phyloP scores from a whole-genome alignment of 2,329 filamentous ascomycete species.

The Penicillium expansum region DNA sequence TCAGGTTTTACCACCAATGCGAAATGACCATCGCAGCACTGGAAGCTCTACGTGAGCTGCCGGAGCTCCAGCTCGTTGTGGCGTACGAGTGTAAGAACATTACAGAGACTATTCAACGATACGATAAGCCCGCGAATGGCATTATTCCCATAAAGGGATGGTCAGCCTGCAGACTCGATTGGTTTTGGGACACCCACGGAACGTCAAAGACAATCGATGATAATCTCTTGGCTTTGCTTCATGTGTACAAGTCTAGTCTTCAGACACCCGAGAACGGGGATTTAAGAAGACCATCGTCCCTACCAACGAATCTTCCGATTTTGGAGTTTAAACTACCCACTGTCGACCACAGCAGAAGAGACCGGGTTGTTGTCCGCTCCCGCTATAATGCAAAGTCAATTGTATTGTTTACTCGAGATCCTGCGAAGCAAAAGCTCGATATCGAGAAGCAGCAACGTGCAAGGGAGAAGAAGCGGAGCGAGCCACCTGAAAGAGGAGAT shows the following conservation, averaged over 20 bases:
- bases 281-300: background rate
- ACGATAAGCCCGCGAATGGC: background rate
- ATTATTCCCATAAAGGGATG: conserved; percentile 3
- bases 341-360: background rate
- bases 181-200: conserved; percentile 1
- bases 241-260: conserved; percentile 7
- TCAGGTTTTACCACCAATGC: conserved; percentile 36
- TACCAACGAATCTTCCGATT: background rate
- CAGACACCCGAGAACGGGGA: background rate
- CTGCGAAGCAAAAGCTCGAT: background rate
- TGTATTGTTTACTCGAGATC: conserved; percentile 7
- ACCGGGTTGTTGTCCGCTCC: conserved; percentile 5
- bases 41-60: conserved; percentile 35
- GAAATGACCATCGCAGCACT: conserved; percentile 33
- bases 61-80: conserved; percentile 37
- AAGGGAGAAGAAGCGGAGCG: background rate
- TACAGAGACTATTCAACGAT: conserved; percentile 3
- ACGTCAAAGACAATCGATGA: background rate
- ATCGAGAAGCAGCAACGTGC: background rate
- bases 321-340: conserved; percentile 8
- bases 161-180: conserved; percentile 8
- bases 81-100: conserved; percentile 33
- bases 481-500: background rate
- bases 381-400: conserved; percentile 2
- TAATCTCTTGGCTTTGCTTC: background rate